Conservation (phyloP, 2,329 filamentous ascomycete genomes). For the Scolecobasidium constrictum region DNA sequence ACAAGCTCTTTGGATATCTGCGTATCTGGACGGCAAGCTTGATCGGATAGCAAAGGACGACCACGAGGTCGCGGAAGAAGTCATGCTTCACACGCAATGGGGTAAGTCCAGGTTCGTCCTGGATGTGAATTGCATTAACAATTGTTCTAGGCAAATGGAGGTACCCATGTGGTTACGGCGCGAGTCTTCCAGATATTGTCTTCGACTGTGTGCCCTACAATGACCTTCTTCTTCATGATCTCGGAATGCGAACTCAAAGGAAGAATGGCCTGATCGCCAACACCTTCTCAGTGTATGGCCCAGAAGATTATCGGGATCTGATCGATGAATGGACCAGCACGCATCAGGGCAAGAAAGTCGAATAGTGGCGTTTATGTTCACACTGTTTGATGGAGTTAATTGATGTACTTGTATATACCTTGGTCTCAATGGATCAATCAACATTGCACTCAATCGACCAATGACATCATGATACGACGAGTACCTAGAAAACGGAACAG, state of each 20-base stretch:
- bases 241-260: constrained; percentile 16
- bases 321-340: constrained; percentile 15
- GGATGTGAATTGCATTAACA: too few species aligned
- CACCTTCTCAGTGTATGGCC: constrained; percentile 16
- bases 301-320: constrained; percentile 18
- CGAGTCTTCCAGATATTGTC: constrained; percentile 19
- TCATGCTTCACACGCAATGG: constrained; percentile 21
- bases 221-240: constrained; percentile 19
- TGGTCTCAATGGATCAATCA: too few species aligned
- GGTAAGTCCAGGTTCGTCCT: too few species aligned
- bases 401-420: too few species aligned
- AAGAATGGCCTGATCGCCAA: constrained; percentile 17
- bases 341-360: constrained; percentile 10
- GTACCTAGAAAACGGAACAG: too few species aligned
- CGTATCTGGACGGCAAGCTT: constrained; percentile 49
- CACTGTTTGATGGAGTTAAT: too few species aligned
- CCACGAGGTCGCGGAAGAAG: constrained; percentile 16
- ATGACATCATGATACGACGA: too few species aligned
- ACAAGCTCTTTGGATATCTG: constrained; percentile 39
- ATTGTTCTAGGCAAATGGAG: too few species aligned
- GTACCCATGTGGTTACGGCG: constrained; percentile 20
- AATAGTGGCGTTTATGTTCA: too few species aligned
- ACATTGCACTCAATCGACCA: too few species aligned
- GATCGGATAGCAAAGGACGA: constrained; percentile 11
- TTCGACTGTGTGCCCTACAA: constrained; percentile 22